A percentile compares a stretch with the other conserved stretches of the same genome.
phyloP scores from a whole-genome alignment of 176 grass and related monocot species.

The Tillandsia fasciculata region DNA sequence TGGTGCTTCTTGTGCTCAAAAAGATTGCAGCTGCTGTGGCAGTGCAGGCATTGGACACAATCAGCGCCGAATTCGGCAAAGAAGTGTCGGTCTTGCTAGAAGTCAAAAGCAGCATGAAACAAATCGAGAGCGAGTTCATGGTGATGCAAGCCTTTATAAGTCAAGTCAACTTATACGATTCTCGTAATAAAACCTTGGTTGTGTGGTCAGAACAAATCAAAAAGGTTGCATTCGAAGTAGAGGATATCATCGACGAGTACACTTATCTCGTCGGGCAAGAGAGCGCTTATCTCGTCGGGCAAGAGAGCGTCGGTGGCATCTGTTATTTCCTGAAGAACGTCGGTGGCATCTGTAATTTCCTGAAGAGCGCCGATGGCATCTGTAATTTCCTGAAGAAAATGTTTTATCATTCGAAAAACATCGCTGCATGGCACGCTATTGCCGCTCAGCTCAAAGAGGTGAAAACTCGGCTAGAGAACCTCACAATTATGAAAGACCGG shows the following conservation, averaged over 20 bases:
- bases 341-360: background rate
- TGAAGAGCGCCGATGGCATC: background rate
- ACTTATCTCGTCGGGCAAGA: background rate
- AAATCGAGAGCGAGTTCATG: conserved; percentile 26
- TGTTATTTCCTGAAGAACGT: background rate
- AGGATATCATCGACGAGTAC: conserved; percentile 47
- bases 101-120: conserved; percentile 28
- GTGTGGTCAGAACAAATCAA: conserved; percentile 35
- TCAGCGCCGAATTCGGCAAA: background rate
- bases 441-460: background rate
- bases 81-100: conserved; percentile 17
- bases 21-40: conserved; percentile 37
- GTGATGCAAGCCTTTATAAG: conserved; percentile 36
- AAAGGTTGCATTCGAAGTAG: conserved; percentile 33
- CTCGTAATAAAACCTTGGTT: conserved; percentile 9
- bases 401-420: background rate
- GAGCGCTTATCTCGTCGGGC: too few relatives aligned
- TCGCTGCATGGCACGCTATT: background rate
- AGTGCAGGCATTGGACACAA: background rate
- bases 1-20: conserved; percentile 22
- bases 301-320: too few relatives aligned
- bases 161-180: conserved; percentile 10
- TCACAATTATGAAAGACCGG: background rate
- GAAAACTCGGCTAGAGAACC: background rate
- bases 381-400: background rate